Evolutionary conservation across 768 basidiomycete genomes (phyloP).

Genomic region (Leccinum aurantiacum): DNA sequence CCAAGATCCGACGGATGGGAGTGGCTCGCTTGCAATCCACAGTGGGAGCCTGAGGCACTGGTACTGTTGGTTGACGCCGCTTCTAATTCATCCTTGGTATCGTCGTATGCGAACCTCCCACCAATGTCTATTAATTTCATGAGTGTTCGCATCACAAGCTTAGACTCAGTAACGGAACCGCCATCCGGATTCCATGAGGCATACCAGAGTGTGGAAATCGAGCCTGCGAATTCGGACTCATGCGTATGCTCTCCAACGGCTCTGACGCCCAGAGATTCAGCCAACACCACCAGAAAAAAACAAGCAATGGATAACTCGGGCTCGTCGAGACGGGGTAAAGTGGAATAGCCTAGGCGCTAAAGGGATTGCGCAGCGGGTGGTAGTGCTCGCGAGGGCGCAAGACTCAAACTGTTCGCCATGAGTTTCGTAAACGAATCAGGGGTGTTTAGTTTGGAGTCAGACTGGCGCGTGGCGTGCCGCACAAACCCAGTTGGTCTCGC

Average conservation of each 20-base stretch:
- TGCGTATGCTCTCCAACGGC: slow-evolving; percentile 1
- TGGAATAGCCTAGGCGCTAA: not conserved
- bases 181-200: not conserved
- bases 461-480: not conserved
- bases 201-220: slow-evolving; percentile 12
- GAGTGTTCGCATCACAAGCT: slow-evolving; percentile 3
- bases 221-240: slow-evolving; percentile 11
- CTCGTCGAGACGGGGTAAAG: not conserved
- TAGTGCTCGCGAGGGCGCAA: not conserved
- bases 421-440: not conserved
- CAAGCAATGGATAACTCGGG: not conserved
- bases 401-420: not conserved
- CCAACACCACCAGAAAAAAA: not conserved
- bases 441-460: not conserved
- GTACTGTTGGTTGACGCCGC: not conserved
- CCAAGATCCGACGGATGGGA: slow-evolving; percentile 6
- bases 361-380: not conserved
- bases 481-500: not conserved
- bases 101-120: slow-evolving; percentile 7
- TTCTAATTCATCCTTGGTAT: slow-evolving; percentile 10
- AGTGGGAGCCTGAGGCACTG: not conserved
- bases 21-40: slow-evolving; percentile 2
- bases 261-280: not conserved
- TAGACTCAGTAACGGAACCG: not conserved
- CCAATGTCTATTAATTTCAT: slow-evolving; percentile 9